Conservation (phyloP, 768 basidiomycete species). For the Mycena alexandri region DNA sequence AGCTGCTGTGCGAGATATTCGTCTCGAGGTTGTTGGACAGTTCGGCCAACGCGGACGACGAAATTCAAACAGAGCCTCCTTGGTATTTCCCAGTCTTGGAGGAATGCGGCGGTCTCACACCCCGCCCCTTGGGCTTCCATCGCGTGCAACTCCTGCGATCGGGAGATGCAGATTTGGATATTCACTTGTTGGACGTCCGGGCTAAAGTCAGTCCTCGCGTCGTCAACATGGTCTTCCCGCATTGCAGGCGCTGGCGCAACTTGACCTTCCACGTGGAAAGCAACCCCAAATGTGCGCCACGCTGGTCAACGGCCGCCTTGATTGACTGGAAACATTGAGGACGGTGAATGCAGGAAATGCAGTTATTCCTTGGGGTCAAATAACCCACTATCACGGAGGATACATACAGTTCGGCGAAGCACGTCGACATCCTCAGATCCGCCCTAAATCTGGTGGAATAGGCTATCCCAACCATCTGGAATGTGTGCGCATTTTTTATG, state of each 20-base stretch:
- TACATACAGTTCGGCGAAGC: not conserved
- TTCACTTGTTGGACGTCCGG: not conserved
- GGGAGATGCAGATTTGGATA: not conserved
- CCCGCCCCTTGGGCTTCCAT: not conserved
- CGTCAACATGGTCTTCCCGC: not conserved
- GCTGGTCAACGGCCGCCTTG: not conserved
- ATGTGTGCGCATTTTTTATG: too few species aligned
- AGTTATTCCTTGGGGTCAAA: slow-evolving; percentile 9
- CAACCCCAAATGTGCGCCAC: not conserved
- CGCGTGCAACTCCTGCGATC: not conserved
- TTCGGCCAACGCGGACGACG: too few species aligned
- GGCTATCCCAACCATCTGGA: too few species aligned
- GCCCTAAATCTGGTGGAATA: not conserved
- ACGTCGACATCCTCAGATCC: not conserved
- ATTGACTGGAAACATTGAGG: not conserved
- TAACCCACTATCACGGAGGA: slow-evolving; percentile 4
- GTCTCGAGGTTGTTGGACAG: too few species aligned
- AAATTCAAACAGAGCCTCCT: not conserved
- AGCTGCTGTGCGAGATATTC: slow-evolving; percentile 11
- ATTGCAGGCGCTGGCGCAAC: not conserved
- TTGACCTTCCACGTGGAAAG: not conserved
- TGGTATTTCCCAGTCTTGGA: not conserved
- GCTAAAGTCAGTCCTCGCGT: not conserved
- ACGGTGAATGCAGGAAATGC: too few species aligned
- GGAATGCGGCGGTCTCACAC: not conserved